Evolutionary conservation across 305 asterid species (phyloP), one percentile per base, ranked within the genome.

Genomic region (Fraxinus platypoda): DNA sequence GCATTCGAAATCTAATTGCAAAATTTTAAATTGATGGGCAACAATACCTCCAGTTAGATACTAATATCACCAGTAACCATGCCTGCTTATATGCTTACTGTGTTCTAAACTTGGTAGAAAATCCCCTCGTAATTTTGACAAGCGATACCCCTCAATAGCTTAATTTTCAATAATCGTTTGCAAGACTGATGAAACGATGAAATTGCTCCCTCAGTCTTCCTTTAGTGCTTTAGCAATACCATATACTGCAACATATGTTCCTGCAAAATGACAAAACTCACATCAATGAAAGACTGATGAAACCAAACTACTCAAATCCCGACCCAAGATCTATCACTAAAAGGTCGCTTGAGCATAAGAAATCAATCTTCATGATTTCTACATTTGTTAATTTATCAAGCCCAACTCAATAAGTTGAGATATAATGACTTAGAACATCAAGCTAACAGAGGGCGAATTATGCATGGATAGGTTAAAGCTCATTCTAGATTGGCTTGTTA

Each of bases 201-300:
- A 15, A 81, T 75, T 34, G 28, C 35, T 28, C 37, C 70, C 81
- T 21, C 74, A 19, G 54, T 33, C 80, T 31, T 81, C 83, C 34
- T 28, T 23, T 19, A 5, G 4, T 21, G 71, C 76, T 57, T 46
- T 79, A 76, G 80, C 68, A 77, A 75, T 35, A 21, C 76, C 76
- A 59, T 80, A 81, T 71, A 26, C 72, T 25, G 25, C 6, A 70
- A 6, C 37, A 68, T 23, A 21, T 77, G 71, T 1, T 81, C 74
- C 79, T 81, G 30, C 49, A 71, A 74, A 85, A 46, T 57, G 59
- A 83, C 34, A 30, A 78, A 26, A 74, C 46, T 74, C 52, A 64
- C 62, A 17, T 41, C 19, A 35, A 64, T 30, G 23, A 70, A 5
- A 70, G 38, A 30, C 37, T 30, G 7, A 70, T 6, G 23, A 30